Conservation (phyloP, 148 eudicot species). For the Chenopodium quinoa region DNA sequence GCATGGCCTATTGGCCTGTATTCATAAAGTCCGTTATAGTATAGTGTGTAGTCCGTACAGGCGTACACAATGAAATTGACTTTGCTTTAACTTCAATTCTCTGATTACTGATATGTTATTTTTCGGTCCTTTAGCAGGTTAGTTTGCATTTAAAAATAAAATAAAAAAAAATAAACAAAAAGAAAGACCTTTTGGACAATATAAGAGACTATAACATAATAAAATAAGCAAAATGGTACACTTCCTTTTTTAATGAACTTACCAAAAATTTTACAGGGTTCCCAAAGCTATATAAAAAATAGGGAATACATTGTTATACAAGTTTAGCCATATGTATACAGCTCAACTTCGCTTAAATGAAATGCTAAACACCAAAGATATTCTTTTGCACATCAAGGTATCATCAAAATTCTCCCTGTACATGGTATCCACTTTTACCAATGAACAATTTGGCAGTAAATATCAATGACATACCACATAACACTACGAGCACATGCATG, state of each 20-base stretch:
- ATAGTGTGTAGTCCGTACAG: neutral
- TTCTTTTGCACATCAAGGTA: neutral
- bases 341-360: neutral
- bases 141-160: neutral
- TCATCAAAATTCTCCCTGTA: neutral
- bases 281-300: neutral
- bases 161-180: no score
- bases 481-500: neutral
- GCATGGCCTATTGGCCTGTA: neutral
- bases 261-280: neutral
- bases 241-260: neutral
- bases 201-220: neutral
- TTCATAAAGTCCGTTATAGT: neutral
- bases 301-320: neutral
- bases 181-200: neutral
- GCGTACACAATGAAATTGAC: neutral
- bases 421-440: neutral
- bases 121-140: neutral
- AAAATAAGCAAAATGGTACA: neutral
- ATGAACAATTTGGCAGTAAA: neutral
- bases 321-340: neutral
- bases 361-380: no score
- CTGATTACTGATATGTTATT: neutral
- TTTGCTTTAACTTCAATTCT: neutral
- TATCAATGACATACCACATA: neutral